Percentiles rank a stretch among this genome's conserved stretches.
These are phyloP conservation scores for Orbilia ellipsospora DNA, from an alignment of 2,329 filamentous ascomycete genomes.

Conservation along the genomic window DNA sequence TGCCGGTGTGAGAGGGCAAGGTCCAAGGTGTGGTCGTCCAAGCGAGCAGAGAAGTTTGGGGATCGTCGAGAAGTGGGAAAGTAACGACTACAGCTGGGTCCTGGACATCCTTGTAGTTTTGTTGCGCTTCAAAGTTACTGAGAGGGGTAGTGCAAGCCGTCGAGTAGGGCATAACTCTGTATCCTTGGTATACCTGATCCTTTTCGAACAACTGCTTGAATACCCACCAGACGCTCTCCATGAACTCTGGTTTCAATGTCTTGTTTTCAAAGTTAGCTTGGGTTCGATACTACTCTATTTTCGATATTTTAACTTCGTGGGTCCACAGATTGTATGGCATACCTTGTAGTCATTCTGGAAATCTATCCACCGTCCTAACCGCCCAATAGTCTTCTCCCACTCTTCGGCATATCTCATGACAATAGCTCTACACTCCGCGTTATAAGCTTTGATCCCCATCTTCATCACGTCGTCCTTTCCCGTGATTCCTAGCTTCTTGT, in stretches of 20 bases:
- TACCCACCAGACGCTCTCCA: constrained; percentile 97
- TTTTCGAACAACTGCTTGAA: constrained; percentile 95
- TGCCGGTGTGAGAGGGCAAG: constrained; percentile 79
- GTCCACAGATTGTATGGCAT: constrained; percentile 10
- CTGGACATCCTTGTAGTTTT: constrained; percentile 93
- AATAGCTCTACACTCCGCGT: constrained; percentile 88
- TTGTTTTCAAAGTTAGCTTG: constrained; percentile 33
- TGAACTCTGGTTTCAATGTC: constrained; percentile 83
- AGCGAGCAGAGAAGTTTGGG: constrained; percentile 78
- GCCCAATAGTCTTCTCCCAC: constrained; percentile 88
- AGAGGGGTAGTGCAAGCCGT: constrained; percentile 88
- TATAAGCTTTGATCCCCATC: constrained; percentile 88
- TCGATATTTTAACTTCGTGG: not conserved
- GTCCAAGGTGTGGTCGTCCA: constrained; percentile 95
- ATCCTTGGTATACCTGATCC: constrained; percentile 86
- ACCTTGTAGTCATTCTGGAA: constrained; percentile 98
- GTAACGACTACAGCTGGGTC: constrained; percentile 90
- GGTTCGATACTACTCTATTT: not conserved
- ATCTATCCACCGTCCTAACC: constrained; percentile 94
- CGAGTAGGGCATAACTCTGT: constrained; percentile 94
- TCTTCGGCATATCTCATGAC: constrained; percentile 90
- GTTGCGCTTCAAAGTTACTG: constrained; percentile 92
- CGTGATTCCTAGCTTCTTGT: constrained; percentile 92
- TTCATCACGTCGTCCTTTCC: constrained; percentile 89
- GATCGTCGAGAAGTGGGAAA: constrained; percentile 83